Conservation (phyloP, 139 green algal species). For the Micractinium conductrix region DNA sequence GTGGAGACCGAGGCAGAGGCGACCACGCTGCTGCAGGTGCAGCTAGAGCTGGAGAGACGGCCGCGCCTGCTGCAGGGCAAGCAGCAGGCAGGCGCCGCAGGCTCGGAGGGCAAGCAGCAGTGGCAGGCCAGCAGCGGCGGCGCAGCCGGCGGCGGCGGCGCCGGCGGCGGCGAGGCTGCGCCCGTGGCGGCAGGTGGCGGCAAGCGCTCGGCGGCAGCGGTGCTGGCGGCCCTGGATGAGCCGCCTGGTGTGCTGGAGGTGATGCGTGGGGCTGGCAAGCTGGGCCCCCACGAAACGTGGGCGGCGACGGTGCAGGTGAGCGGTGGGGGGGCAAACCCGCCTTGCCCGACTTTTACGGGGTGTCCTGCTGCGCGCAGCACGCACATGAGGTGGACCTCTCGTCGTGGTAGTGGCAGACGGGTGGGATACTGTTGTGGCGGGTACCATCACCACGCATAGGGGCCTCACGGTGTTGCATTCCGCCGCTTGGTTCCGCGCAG, state of each 20-base stretch:
- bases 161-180: background rate
- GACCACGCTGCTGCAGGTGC: constrained; percentile 30
- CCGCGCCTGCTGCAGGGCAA: background rate
- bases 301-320: constrained; percentile 13
- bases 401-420: no score
- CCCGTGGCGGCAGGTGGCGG: background rate
- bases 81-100: background rate
- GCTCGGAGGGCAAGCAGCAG: background rate
- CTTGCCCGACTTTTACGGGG: background rate
- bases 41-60: constrained; percentile 23
- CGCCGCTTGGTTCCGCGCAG: background rate
- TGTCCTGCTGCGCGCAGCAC: background rate
- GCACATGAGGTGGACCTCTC: background rate
- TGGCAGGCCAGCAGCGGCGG: background rate
- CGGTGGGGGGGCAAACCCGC: background rate
- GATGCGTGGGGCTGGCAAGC: background rate
- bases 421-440: background rate
- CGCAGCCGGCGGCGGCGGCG: background rate
- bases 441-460: no score
- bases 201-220: background rate
- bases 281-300: constrained; percentile 25
- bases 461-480: no score
- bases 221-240: background rate
- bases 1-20: constrained; percentile 29
- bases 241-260: constrained; percentile 8